Evolutionary conservation across 2,329 filamentous ascomycete genomes (phyloP).

Genomic region (Monosporascus sp.): DNA sequence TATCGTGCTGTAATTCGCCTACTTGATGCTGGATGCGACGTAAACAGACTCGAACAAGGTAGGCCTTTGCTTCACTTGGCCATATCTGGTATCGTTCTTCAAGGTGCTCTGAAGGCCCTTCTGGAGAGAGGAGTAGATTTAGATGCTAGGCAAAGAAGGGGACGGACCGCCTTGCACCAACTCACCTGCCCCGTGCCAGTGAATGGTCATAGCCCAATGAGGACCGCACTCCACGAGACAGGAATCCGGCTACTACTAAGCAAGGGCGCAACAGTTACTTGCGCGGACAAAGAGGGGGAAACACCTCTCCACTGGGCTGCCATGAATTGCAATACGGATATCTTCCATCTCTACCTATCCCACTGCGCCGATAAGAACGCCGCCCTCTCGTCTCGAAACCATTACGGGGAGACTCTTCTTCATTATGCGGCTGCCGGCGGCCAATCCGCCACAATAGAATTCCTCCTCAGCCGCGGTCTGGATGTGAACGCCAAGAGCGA

Average conservation of each 20-base stretch:
- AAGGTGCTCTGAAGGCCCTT: too few species aligned
- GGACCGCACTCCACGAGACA: conserved; percentile 6
- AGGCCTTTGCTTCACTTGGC: too few species aligned
- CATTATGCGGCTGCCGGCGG: conserved; percentile 24
- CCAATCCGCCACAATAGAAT: conserved; percentile 13
- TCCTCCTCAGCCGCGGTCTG: conserved; percentile 10
- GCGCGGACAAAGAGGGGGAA: conserved; percentile 16
- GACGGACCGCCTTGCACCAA: not conserved
- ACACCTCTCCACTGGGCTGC: conserved; percentile 17
- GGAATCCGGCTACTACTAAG: conserved; percentile 15
- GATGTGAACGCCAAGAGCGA: conserved; percentile 16
- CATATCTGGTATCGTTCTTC: too few species aligned
- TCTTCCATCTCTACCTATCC: conserved; percentile 1
- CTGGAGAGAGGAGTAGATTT: too few species aligned
- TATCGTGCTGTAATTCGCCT: not conserved
- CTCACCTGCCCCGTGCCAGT: not conserved
- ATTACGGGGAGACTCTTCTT: conserved; percentile 19
- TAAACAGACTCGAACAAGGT: too few species aligned
- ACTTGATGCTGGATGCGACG: not conserved
- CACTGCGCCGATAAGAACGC: conserved; percentile 1
- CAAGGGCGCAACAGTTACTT: conserved; percentile 12
- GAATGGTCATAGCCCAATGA: not conserved
- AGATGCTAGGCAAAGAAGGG: too few species aligned
- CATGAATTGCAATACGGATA: too few species aligned
- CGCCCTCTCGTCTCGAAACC: conserved; percentile 7